A percentile compares a stretch with the other conserved stretches of the same genome.
These are phyloP conservation scores for Zymoseptoria crescenta DNA, from an alignment of 2,329 filamentous ascomycete species.

Conservation along the genomic window DNA sequence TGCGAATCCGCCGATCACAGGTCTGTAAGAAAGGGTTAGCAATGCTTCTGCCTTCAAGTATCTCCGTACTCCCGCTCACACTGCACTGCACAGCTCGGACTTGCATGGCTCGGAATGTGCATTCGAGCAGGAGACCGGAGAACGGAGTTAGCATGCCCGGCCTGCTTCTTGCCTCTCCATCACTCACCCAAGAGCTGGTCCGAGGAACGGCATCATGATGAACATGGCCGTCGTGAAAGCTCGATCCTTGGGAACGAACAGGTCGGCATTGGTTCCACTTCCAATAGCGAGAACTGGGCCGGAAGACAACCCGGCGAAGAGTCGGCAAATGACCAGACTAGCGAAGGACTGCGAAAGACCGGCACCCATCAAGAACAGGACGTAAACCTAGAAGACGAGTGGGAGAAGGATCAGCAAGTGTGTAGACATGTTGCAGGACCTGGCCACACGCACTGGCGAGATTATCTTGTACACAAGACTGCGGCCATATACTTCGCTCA, in stretches of 20 bases:
- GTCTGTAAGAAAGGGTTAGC: slow-evolving; percentile 14
- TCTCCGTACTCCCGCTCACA: too few relatives aligned
- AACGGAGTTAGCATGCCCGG: background rate
- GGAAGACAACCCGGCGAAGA: slow-evolving; percentile 43
- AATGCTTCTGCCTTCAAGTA: background rate
- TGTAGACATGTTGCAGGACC: slow-evolving; percentile 61
- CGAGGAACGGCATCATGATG: slow-evolving; percentile 35
- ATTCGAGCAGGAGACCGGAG: background rate
- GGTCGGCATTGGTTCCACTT: slow-evolving; percentile 35
- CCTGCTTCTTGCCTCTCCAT: slow-evolving; percentile 21
- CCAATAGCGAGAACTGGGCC: slow-evolving; percentile 34
- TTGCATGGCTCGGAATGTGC: background rate
- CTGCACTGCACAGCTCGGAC: too few relatives aligned
- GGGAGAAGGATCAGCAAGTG: slow-evolving; percentile 52
- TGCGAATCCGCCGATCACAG: slow-evolving; percentile 38
- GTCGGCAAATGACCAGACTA: slow-evolving; percentile 21
- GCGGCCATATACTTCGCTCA: slow-evolving; percentile 32
- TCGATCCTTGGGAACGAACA: slow-evolving; percentile 29
- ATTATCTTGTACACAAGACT: slow-evolving; percentile 31
- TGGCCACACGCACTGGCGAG: slow-evolving; percentile 29
- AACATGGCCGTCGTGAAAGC: slow-evolving; percentile 32
- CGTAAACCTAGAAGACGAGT: slow-evolving; percentile 20
- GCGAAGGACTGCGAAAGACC: slow-evolving; percentile 22
- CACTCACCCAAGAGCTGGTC: slow-evolving; percentile 25
- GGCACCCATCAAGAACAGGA: slow-evolving; percentile 29